Percentiles rank a stretch among this genome's conserved stretches.
Evolutionary conservation across 148 eudicot genomes (phyloP).

Genomic region (Camellia japonica): DNA sequence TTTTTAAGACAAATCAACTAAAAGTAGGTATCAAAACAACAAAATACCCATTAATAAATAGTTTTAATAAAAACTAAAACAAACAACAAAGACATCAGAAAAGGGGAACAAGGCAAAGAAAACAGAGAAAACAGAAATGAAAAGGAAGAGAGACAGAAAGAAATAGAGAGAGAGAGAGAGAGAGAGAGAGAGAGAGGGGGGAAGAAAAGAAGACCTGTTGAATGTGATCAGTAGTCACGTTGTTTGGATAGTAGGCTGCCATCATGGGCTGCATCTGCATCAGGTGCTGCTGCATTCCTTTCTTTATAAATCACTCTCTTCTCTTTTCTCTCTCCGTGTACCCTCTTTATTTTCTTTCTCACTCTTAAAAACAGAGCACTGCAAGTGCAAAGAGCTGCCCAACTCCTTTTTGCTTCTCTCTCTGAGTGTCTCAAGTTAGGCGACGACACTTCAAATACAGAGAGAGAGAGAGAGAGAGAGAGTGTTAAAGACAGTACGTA

Average conservation of each 20-base stretch:
- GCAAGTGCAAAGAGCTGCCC: constrained; percentile 15
- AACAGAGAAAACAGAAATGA: not conserved
- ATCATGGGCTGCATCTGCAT: constrained; percentile 98
- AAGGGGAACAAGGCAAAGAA: too few relatives aligned
- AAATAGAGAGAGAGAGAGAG: not conserved
- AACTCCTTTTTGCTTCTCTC: not conserved
- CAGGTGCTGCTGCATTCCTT: constrained; percentile 89
- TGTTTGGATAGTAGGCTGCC: constrained; percentile 91
- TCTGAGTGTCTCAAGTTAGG: not conserved
- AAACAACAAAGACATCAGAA: not conserved
- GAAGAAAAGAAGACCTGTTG: constrained; percentile 58
- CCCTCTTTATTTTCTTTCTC: not conserved
- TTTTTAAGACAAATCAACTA: not conserved
- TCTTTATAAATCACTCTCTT: constrained; percentile 1
- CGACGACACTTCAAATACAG: constrained; percentile 4
- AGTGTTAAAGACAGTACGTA: not conserved
- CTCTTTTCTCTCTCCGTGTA: not conserved
- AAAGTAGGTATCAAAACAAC: not conserved
- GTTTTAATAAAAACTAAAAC: not conserved
- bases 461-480: not conserved
- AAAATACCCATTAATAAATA: not conserved
- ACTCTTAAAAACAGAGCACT: not conserved
- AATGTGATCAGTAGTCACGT: constrained; percentile 94
- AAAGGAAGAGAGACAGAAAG: not conserved
- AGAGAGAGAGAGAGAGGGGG: not conserved